Conservation (phyloP, 2,329 filamentous ascomycete genomes). For the Epichloe sibirici region DNA sequence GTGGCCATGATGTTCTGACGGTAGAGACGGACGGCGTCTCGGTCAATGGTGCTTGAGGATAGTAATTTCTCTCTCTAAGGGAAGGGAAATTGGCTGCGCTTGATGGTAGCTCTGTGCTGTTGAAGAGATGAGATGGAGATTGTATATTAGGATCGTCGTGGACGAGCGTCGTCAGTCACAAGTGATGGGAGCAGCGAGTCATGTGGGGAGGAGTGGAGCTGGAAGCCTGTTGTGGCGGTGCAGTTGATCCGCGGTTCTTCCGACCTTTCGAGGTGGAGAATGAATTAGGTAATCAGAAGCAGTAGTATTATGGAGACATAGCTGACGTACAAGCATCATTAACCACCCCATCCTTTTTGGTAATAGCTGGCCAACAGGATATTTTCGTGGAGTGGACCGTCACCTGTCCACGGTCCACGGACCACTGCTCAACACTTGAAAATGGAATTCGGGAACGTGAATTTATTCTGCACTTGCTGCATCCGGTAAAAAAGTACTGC, state of each 20-base stretch:
- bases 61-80: neutral
- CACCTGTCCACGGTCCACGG: no score
- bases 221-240: neutral
- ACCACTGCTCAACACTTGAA: no score
- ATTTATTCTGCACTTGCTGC: no score
- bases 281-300: no score
- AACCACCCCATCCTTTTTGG: no score
- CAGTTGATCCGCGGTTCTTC: neutral
- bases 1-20: constrained; percentile 43
- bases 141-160: neutral
- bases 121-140: neutral
- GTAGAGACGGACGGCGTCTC: neutral
- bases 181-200: neutral
- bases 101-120: neutral
- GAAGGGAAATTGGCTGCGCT: neutral
- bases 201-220: neutral
- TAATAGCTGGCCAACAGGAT: no score
- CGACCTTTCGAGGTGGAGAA: no score
- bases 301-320: no score
- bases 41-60: neutral
- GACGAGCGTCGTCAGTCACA: neutral
- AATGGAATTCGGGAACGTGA: no score
- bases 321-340: no score
- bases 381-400: no score
- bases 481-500: no score